phyloP scores from a whole-genome alignment of 306 rosid species.

The Sindora glabra region DNA sequence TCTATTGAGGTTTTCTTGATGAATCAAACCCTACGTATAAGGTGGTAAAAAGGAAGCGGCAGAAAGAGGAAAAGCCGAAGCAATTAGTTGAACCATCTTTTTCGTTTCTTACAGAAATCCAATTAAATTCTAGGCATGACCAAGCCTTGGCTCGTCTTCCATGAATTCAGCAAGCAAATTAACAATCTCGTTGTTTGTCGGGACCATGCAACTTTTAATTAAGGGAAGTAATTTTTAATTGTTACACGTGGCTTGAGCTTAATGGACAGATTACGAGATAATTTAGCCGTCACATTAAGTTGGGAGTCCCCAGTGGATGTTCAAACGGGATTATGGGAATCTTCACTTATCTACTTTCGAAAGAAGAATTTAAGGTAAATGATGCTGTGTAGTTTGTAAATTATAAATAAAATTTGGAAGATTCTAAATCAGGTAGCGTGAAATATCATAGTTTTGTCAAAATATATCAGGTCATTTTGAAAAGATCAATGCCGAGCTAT shows the following conservation, averaged over 20 bases:
- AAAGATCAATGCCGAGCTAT: too few species aligned
- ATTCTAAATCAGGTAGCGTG: too few species aligned
- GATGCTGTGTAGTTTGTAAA: too few species aligned
- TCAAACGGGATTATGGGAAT: too few species aligned
- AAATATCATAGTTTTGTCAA: too few species aligned
- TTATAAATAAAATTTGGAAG: too few species aligned
- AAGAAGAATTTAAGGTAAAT: too few species aligned
- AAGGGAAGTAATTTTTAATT: conserved; percentile 11
- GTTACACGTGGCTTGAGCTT: conserved; percentile 27
- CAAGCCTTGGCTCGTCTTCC: not conserved
- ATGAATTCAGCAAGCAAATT: not conserved
- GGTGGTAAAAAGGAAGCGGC: not conserved
- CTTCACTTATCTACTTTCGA: not conserved
- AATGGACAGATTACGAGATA: conserved; percentile 11
- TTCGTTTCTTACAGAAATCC: conserved; percentile 33
- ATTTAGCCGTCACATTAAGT: conserved; percentile 1
- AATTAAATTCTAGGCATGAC: conserved; percentile 17
- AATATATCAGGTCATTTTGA: too few species aligned
- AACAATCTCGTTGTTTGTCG: conserved; percentile 14
- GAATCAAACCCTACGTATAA: too few species aligned
- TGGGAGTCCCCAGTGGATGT: too few species aligned
- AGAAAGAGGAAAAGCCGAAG: not conserved
- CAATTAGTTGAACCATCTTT: conserved; percentile 33
- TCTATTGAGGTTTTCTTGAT: too few species aligned
- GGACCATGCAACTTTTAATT: conserved; percentile 24